Base-by-base conservation (phyloP, 768 basidiomycete species). In the Lactarius akahatsu region DNA sequence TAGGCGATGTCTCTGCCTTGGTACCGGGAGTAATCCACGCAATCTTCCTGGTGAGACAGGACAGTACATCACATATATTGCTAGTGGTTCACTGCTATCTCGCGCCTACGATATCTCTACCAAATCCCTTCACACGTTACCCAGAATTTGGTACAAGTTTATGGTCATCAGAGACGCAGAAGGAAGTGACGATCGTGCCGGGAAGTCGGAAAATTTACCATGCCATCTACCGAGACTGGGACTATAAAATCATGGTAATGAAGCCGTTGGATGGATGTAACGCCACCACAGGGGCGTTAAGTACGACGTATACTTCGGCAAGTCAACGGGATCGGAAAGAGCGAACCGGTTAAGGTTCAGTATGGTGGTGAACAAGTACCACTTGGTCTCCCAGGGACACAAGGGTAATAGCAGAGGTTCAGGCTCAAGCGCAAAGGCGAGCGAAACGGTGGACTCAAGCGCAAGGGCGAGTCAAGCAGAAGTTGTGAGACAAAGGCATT, bases 241-340 rank as follows among this genome's bases (percentile, higher is more conserved):
- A 41, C 40, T 26, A 45, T 41, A 59, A 30, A n/a, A 45, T 59
- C 11, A 26, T 59, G 58, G 58, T 43, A 26, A 59, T 59, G 57
- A 59, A 59, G 23, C 57, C 40, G 23, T 28, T 59, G 20, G n/a
- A n/a, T n/a, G n/a, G n/a, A n/a, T n/a, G n/a, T n/a, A n/a, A n/a
- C n/a, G n/a, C n/a, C n/a, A n/a, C n/a, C n/a, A n/a, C n/a, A n/a
- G n/a, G n/a, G n/a, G n/a, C n/a, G n/a, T n/a, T n/a, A n/a, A n/a
- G n/a, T n/a, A n/a, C n/a, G n/a, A n/a, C n/a, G n/a, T n/a, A n/a
- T n/a, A n/a, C n/a, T n/a, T n/a, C n/a, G n/a, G n/a, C n/a, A n/a
- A n/a, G n/a, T n/a, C n/a, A n/a, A n/a, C n/a, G n/a, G n/a, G n/a
- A n/a, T n/a, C n/a, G n/a, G n/a, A n/a, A n/a, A n/a, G n/a, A n/a